Percentiles rank a stretch among this genome's conserved stretches.
phyloP scores from a whole-genome alignment of 371 early-diverging fungal genomes.

The Mortierella sp. region DNA sequence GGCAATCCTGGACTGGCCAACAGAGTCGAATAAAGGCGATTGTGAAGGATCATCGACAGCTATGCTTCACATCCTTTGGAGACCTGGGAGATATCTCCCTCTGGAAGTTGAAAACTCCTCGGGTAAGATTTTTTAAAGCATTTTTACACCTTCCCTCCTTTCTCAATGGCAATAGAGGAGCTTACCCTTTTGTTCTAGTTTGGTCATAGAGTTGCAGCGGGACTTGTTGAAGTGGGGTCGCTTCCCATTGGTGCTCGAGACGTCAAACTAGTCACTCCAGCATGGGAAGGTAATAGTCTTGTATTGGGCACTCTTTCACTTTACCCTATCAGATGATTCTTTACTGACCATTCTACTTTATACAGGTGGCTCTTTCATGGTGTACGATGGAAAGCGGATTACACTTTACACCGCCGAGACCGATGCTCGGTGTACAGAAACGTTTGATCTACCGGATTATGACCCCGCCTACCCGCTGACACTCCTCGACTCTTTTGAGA shows the following conservation, averaged over 20 bases:
- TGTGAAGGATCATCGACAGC: conserved; percentile 51
- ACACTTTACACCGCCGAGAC: conserved; percentile 37
- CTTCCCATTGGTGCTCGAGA: conserved; percentile 35
- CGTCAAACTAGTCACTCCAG: conserved; percentile 41
- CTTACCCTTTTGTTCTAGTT: conserved; percentile 17
- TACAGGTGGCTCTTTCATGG: conserved; percentile 49
- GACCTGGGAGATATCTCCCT: conserved; percentile 64
- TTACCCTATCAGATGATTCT: background rate
- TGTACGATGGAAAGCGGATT: conserved; percentile 42
- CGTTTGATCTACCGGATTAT: conserved; percentile 45
- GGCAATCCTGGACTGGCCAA: conserved; percentile 79
- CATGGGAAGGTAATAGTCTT: conserved; percentile 41
- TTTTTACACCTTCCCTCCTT: too few species aligned
- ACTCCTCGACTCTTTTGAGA: conserved; percentile 48
- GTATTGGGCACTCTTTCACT: too few species aligned
- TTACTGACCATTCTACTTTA: background rate
- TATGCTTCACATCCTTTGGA: conserved; percentile 63
- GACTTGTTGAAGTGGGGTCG: conserved; percentile 44
- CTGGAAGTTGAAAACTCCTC: conserved; percentile 63
- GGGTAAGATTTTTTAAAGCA: conserved; percentile 21
- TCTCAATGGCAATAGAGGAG: too few species aligned
- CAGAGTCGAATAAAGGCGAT: conserved; percentile 61
- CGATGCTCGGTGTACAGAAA: conserved; percentile 25
- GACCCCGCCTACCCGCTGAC: conserved; percentile 38
- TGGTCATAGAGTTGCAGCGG: conserved; percentile 52